A percentile compares a stretch with the other conserved stretches of the same genome.
Evolutionary conservation across 2,329 filamentous ascomycete species (phyloP).

Genomic region (Cladophialophora bantiana): DNA sequence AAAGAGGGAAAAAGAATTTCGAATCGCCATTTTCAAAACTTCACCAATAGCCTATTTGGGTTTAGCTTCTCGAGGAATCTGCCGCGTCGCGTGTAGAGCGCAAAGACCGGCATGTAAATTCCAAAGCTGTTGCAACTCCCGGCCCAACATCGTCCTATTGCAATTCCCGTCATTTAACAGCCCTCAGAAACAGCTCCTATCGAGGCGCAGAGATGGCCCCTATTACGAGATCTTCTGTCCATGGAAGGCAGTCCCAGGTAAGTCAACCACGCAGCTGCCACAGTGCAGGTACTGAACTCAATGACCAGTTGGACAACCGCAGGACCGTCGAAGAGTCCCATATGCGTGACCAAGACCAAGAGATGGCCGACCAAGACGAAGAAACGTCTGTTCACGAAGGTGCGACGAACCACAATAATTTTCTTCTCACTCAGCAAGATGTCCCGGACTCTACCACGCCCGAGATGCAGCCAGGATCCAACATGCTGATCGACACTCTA

Average conservation of each 20-base stretch:
- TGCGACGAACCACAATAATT: constrained; percentile 21
- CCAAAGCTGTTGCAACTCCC: background rate
- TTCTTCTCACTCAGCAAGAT: constrained; percentile 4
- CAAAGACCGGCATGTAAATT: background rate
- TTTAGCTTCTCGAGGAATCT: constrained; percentile 9
- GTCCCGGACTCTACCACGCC: background rate
- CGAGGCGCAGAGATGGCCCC: constrained; percentile 49
- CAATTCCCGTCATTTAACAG: background rate
- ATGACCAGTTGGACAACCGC: constrained; percentile 13
- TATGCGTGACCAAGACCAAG: constrained; percentile 35
- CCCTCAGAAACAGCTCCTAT: background rate
- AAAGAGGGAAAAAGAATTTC: constrained; percentile 8
- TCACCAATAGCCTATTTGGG: constrained; percentile 7
- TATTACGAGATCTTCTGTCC: constrained; percentile 46
- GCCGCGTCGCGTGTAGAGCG: constrained; percentile 19
- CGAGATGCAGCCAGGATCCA: constrained; percentile 32
- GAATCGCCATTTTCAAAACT: constrained; percentile 4
- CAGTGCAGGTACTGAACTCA: background rate
- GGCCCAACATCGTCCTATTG: constrained; percentile 4
- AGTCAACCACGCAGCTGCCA: constrained; percentile 8
- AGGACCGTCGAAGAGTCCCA: constrained; percentile 10
- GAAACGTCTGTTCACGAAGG: constrained; percentile 42
- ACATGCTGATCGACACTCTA: constrained; percentile 42
- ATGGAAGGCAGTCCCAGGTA: constrained; percentile 33
- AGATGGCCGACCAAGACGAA: constrained; percentile 44